Base-by-base conservation (phyloP, 2,329 filamentous ascomycete genomes). In the Verticillium tricorpus region DNA sequence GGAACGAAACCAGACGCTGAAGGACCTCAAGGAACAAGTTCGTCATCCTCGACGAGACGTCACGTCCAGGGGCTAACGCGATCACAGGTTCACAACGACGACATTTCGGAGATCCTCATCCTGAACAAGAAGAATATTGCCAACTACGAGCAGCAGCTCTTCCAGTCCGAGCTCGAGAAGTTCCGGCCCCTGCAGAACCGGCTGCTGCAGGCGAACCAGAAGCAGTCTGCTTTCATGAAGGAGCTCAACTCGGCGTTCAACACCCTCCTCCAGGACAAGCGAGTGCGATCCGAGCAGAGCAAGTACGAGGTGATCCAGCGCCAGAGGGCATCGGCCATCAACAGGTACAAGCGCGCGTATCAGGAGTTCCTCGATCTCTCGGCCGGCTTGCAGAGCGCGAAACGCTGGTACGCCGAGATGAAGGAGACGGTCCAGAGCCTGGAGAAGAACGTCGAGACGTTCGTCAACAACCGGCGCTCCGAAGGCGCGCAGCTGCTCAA, bases 1-100 rank as follows among this genome's bases (percentile, higher is more conserved):
- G 63, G 96, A 99, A 75, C 84, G 95, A 63, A 88, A 89, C 63
- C 93, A 97, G 76, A 92, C 97, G 50, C 77, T 99, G 66, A 98
- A 97, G 74, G 95, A 99, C 76, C 81, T 99, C 68, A 99, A 99
- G 75, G 93, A 98, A 67, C 98, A 96, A 88, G 95, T 96, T 75
- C 69, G 82, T 65, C 15, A 37, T 19, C n/a, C 31, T 54, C 34
- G 19, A 8, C 22, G 56, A 34, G 17, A 45, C 56, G 19, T 59
- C 58, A 17, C 39, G 32, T 34, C 6, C 3, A 31, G 19, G 1
- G 9, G 62, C 69, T 71, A 61, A 76, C 62, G 64, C 64, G 57
- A 17, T 17, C 19, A 11, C 60, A 97, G 94, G 89, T 94, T 60
- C 94, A 96, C 76, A 92, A 90, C 67, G 96, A 99, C 71, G 96